phyloP scores from a whole-genome alignment of 768 basidiomycete species.

The Clavaria fumosa region DNA sequence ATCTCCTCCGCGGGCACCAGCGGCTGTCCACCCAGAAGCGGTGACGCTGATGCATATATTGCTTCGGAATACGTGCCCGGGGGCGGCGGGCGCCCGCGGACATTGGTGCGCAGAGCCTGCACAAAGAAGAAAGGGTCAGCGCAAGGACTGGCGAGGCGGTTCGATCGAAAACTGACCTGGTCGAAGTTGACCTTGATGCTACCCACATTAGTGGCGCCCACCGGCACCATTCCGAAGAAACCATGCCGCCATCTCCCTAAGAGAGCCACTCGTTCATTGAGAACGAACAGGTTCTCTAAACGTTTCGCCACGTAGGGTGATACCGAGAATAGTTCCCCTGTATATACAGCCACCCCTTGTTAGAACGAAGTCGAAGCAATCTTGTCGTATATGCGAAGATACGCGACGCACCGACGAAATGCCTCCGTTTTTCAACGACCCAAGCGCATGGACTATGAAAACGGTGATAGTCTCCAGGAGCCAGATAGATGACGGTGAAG shows the following conservation, averaged over 20 bases:
- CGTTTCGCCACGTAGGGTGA: constrained; percentile 92
- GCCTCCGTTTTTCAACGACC: constrained; percentile 92
- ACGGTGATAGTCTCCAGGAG: constrained; percentile 95
- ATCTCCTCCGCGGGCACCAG: constrained; percentile 82
- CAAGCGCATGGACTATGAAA: constrained; percentile 94
- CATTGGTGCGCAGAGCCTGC: constrained; percentile 80
- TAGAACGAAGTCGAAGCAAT: background rate
- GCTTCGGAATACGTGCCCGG: constrained; percentile 87
- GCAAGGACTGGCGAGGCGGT: constrained; percentile 2
- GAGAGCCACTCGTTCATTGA: constrained; percentile 96
- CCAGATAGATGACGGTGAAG: constrained; percentile 93
- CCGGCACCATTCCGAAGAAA: constrained; percentile 95
- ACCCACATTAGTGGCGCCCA: constrained; percentile 97
- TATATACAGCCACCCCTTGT: background rate
- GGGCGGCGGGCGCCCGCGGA: constrained; percentile 54
- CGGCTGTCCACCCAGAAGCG: constrained; percentile 78
- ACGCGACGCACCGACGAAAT: constrained; percentile 67
- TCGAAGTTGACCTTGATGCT: constrained; percentile 96
- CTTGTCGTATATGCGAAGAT: too few species aligned
- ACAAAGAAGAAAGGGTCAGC: background rate
- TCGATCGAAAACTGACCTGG: constrained; percentile 27
- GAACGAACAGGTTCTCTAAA: constrained; percentile 81
- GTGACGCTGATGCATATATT: constrained; percentile 72
- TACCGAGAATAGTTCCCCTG: constrained; percentile 90
- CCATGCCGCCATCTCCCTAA: constrained; percentile 91